Base-by-base conservation (phyloP, 2,329 filamentous ascomycete genomes). In the Raffaelea ambrosiae region DNA sequence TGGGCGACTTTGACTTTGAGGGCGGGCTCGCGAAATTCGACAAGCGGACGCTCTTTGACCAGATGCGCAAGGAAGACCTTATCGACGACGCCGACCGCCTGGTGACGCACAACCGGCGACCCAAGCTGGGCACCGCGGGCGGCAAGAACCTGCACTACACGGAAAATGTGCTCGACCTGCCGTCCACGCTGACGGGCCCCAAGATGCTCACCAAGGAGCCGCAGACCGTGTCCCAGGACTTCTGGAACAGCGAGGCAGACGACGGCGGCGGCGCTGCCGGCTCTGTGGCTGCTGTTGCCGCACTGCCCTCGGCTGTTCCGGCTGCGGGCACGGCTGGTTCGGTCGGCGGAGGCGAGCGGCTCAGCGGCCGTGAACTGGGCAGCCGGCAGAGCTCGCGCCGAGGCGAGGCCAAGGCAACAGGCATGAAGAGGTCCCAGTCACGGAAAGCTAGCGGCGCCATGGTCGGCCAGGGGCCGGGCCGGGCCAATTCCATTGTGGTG, bases 1-100 rank as follows among this genome's bases (percentile, higher is more conserved):
- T 93, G 72, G 88, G 86, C 11, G 93, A 97, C 52, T 97, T 97
- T 58, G 91, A 97, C 64, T 97, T 97, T 59, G 83, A 87, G 57
- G 83, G 81, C 47, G 89, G 89, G 55, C 73, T 97, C 29, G 90
- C 88, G 42, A 95, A 95, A 60, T 97, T 97, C 58, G 90, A 97
- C 70, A 97, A 97, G 69, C 81, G 84, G 48, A 83, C 83, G 1
- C 81, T 97, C 9, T 98, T 98, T 61, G 86, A 91, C 55, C 84
- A 96, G 65, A 93, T 97, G 64, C 77, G 88, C 51, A 88, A 86
- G 55, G 88, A 94, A 48, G 91, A 97, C 58, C 83, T 81, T 26
- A 81, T 91, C 9, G 87, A 90, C n/a, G 90, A 95, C 48, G 84
- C 90, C 47, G 87, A 88, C 54, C 83, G 91, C n/a, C 68, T 98